These are phyloP conservation scores for Neospora caninum DNA, from an alignment of 169 alveolate species.

Conservation along the genomic window DNA sequence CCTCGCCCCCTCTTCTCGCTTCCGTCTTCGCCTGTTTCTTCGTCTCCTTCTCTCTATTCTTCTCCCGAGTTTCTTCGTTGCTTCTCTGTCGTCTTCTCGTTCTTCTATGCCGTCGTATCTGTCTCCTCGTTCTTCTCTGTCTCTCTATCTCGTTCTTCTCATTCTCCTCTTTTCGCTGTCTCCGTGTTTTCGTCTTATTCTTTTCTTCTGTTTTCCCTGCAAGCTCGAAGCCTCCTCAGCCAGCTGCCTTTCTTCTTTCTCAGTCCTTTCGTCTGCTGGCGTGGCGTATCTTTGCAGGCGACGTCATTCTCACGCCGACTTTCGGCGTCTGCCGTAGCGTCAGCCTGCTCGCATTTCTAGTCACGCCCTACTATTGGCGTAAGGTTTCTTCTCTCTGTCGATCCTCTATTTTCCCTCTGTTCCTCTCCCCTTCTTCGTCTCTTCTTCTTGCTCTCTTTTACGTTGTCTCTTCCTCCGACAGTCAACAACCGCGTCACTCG, in stretches of 20 bases:
- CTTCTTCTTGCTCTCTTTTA: neutral
- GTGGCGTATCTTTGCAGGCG: conserved; percentile 43
- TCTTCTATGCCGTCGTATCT: neutral
- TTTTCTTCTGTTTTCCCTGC: neutral
- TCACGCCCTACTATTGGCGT: conserved; percentile 67
- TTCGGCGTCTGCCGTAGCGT: conserved; percentile 10
- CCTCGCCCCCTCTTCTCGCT: neutral
- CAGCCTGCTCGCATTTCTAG: conserved; percentile 56
- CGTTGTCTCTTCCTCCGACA: too few species aligned
- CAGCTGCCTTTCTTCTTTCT: too few species aligned
- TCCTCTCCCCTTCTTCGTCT: neutral
- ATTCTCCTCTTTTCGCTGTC: neutral
- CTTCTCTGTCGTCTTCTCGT: neutral
- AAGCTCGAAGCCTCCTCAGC: too few species aligned
- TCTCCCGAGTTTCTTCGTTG: neutral
- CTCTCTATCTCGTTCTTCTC: neutral
- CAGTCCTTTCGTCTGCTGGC: too few species aligned
- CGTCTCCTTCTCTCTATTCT: neutral
- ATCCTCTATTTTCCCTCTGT: too few species aligned
- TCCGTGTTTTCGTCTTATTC: neutral
- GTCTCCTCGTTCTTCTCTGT: too few species aligned
- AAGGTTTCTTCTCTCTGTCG: neutral
- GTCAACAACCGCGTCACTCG: too few species aligned
- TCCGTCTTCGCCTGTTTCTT: neutral
- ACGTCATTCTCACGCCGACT: conserved; percentile 43